Evolutionary conservation across 306 rosid genomes (phyloP).

Genomic region (Notholithocarpus densiflorus): DNA sequence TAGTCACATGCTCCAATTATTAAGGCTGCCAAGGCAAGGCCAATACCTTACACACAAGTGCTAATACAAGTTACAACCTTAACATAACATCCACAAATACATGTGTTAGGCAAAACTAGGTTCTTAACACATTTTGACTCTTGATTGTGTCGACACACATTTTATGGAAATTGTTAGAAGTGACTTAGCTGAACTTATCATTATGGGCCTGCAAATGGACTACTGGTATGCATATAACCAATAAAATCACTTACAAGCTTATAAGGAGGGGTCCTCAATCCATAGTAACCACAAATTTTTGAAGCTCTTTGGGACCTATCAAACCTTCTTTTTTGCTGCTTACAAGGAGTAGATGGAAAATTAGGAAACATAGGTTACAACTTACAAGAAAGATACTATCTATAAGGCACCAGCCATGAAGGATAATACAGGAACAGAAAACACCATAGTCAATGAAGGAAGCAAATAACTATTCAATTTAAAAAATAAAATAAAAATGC

Average conservation of each 20-base stretch:
- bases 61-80: too few species aligned
- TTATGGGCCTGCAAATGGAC: not conserved
- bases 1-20: too few species aligned
- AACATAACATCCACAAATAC: too few species aligned
- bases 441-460: not conserved
- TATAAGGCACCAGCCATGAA: not conserved
- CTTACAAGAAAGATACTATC: not conserved
- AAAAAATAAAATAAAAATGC: not conserved
- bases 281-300: slow-evolving; percentile 59
- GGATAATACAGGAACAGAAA: slow-evolving; percentile 8
- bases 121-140: not conserved
- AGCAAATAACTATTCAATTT: not conserved
- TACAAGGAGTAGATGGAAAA: slow-evolving; percentile 20
- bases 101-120: too few species aligned
- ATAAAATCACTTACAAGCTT: slow-evolving; percentile 58
- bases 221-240: slow-evolving; percentile 6
- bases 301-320: slow-evolving; percentile 37
- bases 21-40: too few species aligned
- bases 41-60: too few species aligned
- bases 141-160: not conserved
- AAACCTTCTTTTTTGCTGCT: slow-evolving; percentile 41
- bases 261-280: slow-evolving; percentile 86
- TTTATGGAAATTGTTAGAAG: not conserved
- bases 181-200: not conserved
- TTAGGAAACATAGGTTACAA: slow-evolving; percentile 1